Conservation (phyloP, 1,284 basidiomycete species). For the Exobasidium cylindrosporum region DNA sequence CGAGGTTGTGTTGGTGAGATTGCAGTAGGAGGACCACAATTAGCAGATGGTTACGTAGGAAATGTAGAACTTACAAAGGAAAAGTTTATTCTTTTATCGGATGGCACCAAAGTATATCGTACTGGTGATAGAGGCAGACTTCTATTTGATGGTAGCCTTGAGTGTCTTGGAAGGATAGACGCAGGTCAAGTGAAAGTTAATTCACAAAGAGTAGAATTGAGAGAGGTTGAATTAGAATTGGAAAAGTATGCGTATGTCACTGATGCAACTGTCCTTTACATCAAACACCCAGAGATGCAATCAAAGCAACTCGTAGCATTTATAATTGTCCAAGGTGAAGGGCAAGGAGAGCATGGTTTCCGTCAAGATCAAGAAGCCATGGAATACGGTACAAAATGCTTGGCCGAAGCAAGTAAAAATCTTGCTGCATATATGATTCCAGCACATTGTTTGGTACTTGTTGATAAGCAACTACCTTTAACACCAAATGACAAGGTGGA, state of each 20-base stretch:
- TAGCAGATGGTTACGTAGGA: slow-evolving; percentile 49
- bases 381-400: background rate
- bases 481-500: slow-evolving; percentile 54
- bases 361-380: slow-evolving; percentile 14
- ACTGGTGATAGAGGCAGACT: slow-evolving; percentile 53
- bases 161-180: slow-evolving; percentile 48
- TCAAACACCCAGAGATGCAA: slow-evolving; percentile 40
- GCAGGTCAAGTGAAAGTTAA: slow-evolving; percentile 53
- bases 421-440: slow-evolving; percentile 50
- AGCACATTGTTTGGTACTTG: slow-evolving; percentile 34
- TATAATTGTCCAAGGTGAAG: slow-evolving; percentile 17
- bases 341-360: background rate
- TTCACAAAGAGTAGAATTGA: slow-evolving; percentile 52
- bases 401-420: slow-evolving; percentile 24
- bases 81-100: slow-evolving; percentile 30
- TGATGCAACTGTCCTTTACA: slow-evolving; percentile 43
- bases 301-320: slow-evolving; percentile 49
- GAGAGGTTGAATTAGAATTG: slow-evolving; percentile 46
- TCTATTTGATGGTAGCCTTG: slow-evolving; percentile 39
- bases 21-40: slow-evolving; percentile 49
- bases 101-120: slow-evolving; percentile 31
- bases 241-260: slow-evolving; percentile 23
- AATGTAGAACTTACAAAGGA: slow-evolving; percentile 39
- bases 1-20: slow-evolving; percentile 47
- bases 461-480: slow-evolving; percentile 30